Evolutionary conservation across 345 rosid genomes (phyloP).

Genomic region (Rhodomyrtus tomentosa): DNA sequence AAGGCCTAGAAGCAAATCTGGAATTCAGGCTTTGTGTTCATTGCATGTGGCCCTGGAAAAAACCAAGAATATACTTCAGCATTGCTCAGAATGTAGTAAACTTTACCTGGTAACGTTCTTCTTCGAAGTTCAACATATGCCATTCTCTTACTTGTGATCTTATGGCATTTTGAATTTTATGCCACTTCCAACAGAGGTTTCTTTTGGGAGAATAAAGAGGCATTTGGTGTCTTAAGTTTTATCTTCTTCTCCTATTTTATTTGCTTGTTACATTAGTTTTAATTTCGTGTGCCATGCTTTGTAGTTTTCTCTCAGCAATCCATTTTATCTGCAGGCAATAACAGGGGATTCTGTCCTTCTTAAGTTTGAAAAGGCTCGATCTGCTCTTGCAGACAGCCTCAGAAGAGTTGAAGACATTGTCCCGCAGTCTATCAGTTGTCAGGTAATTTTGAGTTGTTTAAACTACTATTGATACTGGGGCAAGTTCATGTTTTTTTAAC

Average conservation of each 20-base stretch:
- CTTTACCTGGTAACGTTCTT: constrained; percentile 66
- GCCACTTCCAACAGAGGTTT: not conserved
- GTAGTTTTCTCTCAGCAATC: not conserved
- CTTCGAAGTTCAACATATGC: not conserved
- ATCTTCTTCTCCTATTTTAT: not conserved
- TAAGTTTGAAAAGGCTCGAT: constrained; percentile 73
- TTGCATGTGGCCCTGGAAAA: constrained; percentile 92
- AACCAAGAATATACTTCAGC: constrained; percentile 73
- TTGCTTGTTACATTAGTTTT: not conserved
- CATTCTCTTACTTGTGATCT: not conserved
- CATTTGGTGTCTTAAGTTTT: not conserved
- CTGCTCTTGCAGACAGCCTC: constrained; percentile 72
- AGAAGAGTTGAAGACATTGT: constrained; percentile 92
- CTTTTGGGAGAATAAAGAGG: not conserved
- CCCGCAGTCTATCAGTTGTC: constrained; percentile 74
- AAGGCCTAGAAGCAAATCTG: constrained; percentile 93
- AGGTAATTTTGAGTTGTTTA: constrained; percentile 27
- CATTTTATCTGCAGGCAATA: constrained; percentile 48
- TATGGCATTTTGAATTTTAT: not conserved
- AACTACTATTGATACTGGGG: not conserved
- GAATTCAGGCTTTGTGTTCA: constrained; percentile 89
- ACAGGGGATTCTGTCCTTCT: constrained; percentile 85
- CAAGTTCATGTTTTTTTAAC: not conserved
- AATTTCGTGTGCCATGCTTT: not conserved
- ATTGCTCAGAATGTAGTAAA: constrained; percentile 87